Evolutionary conservation across 768 basidiomycete species (phyloP).

Genomic region (Pleurotus citrinopileatus): DNA sequence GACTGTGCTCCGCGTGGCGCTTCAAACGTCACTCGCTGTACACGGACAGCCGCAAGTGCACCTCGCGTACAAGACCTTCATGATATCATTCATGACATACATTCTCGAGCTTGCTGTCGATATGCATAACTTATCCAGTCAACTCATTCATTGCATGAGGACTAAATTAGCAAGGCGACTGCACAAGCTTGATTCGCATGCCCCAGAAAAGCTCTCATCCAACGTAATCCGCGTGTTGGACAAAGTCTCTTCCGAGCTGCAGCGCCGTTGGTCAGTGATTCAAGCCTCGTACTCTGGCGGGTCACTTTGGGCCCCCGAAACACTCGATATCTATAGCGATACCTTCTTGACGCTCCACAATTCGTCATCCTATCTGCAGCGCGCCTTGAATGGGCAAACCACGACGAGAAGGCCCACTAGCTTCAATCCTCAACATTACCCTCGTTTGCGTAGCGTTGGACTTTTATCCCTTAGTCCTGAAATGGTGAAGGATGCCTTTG

Average conservation of each 20-base stretch:
- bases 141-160: slow-evolving; percentile 33
- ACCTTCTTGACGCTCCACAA: slow-evolving; percentile 28
- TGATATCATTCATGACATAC: slow-evolving; percentile 35
- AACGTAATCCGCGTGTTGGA: slow-evolving; percentile 18
- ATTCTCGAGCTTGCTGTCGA: slow-evolving; percentile 22
- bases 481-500: slow-evolving; percentile 1
- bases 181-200: slow-evolving; percentile 31
- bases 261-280: slow-evolving; percentile 31
- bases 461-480: slow-evolving; percentile 2
- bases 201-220: slow-evolving; percentile 17
- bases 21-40: slow-evolving; percentile 32
- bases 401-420: background rate
- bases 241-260: slow-evolving; percentile 20
- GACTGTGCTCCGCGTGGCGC: slow-evolving; percentile 44
- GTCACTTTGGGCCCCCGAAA: slow-evolving; percentile 20
- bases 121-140: slow-evolving; percentile 22
- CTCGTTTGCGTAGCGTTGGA: slow-evolving; percentile 17
- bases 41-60: slow-evolving; percentile 9
- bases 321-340: slow-evolving; percentile 26
- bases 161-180: slow-evolving; percentile 35
- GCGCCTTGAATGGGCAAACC: background rate
- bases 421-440: slow-evolving; percentile 18
- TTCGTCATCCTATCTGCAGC: slow-evolving; percentile 19
- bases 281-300: slow-evolving; percentile 21
- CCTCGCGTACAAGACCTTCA: slow-evolving; percentile 44